phyloP scores from a whole-genome alignment of 2,329 filamentous ascomycete species.

The Remersonia thermophila region DNA sequence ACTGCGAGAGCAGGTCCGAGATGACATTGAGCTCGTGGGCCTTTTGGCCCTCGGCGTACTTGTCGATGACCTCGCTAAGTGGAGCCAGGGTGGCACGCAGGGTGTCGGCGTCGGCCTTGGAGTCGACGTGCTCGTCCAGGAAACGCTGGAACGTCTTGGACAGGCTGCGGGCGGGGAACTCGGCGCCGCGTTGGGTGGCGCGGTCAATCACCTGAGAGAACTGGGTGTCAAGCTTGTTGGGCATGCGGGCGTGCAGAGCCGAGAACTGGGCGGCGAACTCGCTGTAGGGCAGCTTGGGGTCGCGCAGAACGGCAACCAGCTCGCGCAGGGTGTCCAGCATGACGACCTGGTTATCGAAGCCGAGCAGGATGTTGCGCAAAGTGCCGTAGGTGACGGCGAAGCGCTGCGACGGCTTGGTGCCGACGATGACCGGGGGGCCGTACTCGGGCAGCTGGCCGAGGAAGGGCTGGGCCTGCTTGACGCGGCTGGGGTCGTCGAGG shows the following conservation, averaged over 20 bases:
- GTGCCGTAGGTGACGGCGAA: constrained; percentile 68
- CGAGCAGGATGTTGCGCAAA: constrained; percentile 75
- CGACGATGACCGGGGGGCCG: constrained; percentile 75
- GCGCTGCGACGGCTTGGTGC: constrained; percentile 81
- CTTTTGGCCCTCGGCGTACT: constrained; percentile 81
- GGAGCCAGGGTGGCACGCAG: constrained; percentile 64
- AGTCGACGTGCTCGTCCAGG: constrained; percentile 69
- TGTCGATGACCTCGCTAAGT: constrained; percentile 62
- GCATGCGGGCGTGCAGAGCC: constrained; percentile 94
- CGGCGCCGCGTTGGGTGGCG: constrained; percentile 60
- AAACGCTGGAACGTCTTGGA: constrained; percentile 78
- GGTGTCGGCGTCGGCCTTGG: constrained; percentile 54
- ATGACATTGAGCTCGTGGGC: constrained; percentile 79
- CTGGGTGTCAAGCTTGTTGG: constrained; percentile 74
- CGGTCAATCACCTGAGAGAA: constrained; percentile 81
- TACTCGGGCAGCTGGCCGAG: constrained; percentile 79
- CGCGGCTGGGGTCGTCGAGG: constrained; percentile 85
- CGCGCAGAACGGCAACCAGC: constrained; percentile 77
- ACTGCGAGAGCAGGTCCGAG: constrained; percentile 64
- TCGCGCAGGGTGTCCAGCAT: constrained; percentile 81
- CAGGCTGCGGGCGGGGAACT: constrained; percentile 87
- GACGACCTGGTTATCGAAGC: constrained; percentile 95
- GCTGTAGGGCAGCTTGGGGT: constrained; percentile 85
- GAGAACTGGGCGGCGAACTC: constrained; percentile 96
- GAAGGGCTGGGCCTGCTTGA: constrained; percentile 94